A percentile compares a stretch with the other conserved stretches of the same genome.
These are phyloP conservation scores for Microbotryum saponariae DNA, from an alignment of 1,284 basidiomycete genomes.

Conservation along the genomic window DNA sequence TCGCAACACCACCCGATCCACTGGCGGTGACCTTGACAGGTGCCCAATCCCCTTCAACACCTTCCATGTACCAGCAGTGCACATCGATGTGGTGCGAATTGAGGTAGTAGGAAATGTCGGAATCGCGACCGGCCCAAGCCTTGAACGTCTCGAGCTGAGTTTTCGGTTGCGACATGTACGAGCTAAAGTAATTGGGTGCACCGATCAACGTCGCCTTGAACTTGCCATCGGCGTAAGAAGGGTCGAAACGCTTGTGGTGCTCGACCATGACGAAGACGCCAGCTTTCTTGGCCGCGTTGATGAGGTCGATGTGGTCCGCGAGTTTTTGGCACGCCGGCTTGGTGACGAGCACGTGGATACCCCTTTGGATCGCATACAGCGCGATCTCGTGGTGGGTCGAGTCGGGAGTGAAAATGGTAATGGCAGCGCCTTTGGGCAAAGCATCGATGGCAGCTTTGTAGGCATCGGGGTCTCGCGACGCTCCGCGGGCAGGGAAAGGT, in stretches of 20 bases:
- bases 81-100: constrained; percentile 77
- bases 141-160: constrained; percentile 87
- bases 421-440: constrained; percentile 70
- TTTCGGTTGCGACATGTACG: constrained; percentile 84
- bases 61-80: constrained; percentile 84
- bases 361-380: constrained; percentile 71
- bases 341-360: constrained; percentile 80
- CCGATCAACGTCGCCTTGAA: constrained; percentile 64
- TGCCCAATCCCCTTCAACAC: constrained; percentile 50
- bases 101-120: constrained; percentile 76
- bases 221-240: constrained; percentile 85
- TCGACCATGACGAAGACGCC: constrained; percentile 85
- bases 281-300: constrained; percentile 64
- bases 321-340: constrained; percentile 85
- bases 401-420: constrained; percentile 74
- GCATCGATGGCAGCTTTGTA: constrained; percentile 81
- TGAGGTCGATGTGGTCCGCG: constrained; percentile 68
- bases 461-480: constrained; percentile 61
- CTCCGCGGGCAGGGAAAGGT: constrained; percentile 63
- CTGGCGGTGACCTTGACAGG: constrained; percentile 80
- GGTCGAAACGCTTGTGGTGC: constrained; percentile 70
- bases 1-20: constrained; percentile 80
- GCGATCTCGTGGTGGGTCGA: constrained; percentile 76
- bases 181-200: constrained; percentile 72
- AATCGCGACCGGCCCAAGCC: constrained; percentile 88